Base-by-base conservation (phyloP, 1,284 basidiomycete genomes). In the Boletus sp. region DNA sequence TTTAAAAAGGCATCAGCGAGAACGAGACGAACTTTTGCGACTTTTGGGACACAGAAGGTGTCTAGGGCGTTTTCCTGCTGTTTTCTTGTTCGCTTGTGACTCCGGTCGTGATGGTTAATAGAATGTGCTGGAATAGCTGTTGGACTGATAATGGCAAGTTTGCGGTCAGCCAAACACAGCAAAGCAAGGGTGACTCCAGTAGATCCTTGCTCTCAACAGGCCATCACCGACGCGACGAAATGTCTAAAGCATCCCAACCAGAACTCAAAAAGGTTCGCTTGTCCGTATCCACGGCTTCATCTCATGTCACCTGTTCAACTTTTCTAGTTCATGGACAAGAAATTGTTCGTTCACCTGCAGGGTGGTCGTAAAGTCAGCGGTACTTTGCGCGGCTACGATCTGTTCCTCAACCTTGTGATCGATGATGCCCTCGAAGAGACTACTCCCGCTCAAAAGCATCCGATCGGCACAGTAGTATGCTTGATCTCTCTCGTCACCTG, bases 331-430 rank as follows among this genome's bases (percentile, higher is more conserved):
- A 97, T 99, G 91, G 96, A 99, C 81, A 96, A 97, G 76, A 90
- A 88, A 60, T 75, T 98, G 58, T 94, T 93, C 70, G 78, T 99
- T 63, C 86, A 97, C 73, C 77, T 99, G 7, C 95, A 99, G 67
- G 96, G 94, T 46, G 93, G 93, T 49, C 87, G 96, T 61, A 93
- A 91, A 77, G 88, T 99, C 61, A 92, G 91, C 70, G 96, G 95
- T 49, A 86, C 85, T n/a, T 73, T 99, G 48, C 85, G 96, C 54
- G 96, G 96, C 32, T 99, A 95, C 71, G 96, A 99, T 76, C 88
- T 99, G 60, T 99, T 99, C 76, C 75, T 99, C 67, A 99, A 99
- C 70, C 80, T 99, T 35, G 95, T 99, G 52, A 83, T 99, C 65
- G 95, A 99, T 67, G 91, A 98, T 62, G 91, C 92, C 13, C 71